Evolutionary conservation across 2,329 filamentous ascomycete species (phyloP), one percentile per base, ranked within the genome.

Genomic region (Ophidiomyces ophidiicola): DNA sequence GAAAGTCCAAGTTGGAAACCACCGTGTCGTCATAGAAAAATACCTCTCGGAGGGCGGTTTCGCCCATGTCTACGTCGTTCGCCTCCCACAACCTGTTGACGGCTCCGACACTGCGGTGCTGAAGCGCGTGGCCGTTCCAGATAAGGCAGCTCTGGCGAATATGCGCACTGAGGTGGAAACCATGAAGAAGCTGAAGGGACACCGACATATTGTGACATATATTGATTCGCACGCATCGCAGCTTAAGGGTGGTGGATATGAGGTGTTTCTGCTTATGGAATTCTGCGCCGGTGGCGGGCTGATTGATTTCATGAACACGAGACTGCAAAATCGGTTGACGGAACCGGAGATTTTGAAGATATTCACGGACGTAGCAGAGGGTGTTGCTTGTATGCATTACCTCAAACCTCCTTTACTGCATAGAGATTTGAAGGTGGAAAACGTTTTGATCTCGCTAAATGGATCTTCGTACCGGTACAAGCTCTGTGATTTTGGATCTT

Each of bases 291-390:
- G 90, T 36, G 90, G 90, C 48, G 88, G 90, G 24, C 66, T 98
- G 57, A 98, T 98, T 58, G 90, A 98, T 65, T 98, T 96, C 60
- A 98, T 98, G 90, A 98, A 98, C 64, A 98, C 90, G 24, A 77
- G 90, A 38, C 67, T 98, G 53, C 90, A 98, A 64, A 87, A 98
- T 60, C 82, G 90, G 36, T 70, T 98, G 61, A 98, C 88, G 24
- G 90, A 98, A 66, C 88, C 90, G 35, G 90, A 98, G 68, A 94
- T 98, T 51, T 68, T 98, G 52, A 82, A 87, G 67, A 96, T 98
- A 62, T 96, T 98, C 64, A 81, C 81, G 36, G 90, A 98, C 59
- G 84, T 94, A 40, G 82, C 87, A 33, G 88, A 96, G 64, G 90
- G 90, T 25, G 86, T 98, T 31, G 90, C 90, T 20, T 94, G 86